Percentiles rank a stretch among this genome's conserved stretches.
Evolutionary conservation across 1,284 basidiomycete genomes (phyloP).

Genomic region (Puccinia horiana): DNA sequence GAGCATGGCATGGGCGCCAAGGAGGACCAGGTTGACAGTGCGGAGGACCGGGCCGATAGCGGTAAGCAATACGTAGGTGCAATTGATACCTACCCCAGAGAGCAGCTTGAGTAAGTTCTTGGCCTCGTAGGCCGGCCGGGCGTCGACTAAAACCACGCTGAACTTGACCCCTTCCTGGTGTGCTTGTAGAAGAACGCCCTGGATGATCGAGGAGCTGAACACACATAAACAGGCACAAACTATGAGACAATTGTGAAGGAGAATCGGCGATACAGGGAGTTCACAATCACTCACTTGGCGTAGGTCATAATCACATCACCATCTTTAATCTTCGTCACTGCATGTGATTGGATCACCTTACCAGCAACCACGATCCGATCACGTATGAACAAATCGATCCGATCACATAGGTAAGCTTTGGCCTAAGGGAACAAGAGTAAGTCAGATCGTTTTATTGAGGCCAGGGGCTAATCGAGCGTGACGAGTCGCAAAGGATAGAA

Average conservation of each 20-base stretch:
- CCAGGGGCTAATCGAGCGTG: not conserved
- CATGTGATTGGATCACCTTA: conserved; percentile 85
- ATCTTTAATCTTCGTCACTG: conserved; percentile 87
- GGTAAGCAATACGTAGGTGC: conserved; percentile 89
- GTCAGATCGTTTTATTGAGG: not conserved
- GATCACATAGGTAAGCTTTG: conserved; percentile 76
- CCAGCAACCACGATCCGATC: conserved; percentile 92
- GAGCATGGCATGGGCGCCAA: conserved; percentile 90
- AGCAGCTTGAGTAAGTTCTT: conserved; percentile 76
- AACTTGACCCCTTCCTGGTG: conserved; percentile 68
- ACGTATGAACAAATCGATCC: conserved; percentile 89
- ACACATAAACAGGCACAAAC: conserved; percentile 27
- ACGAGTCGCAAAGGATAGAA: not conserved
- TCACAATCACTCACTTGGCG: conserved; percentile 67
- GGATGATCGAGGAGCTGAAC: conserved; percentile 84
- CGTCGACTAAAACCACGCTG: conserved; percentile 91
- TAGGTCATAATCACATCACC: conserved; percentile 91
- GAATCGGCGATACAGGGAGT: not conserved
- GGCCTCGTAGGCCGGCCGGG: conserved; percentile 87
- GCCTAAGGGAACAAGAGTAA: conserved; percentile 65
- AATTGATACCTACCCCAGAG: conserved; percentile 73
- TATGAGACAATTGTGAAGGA: conserved; percentile 2
- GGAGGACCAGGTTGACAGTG: conserved; percentile 75
- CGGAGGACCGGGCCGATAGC: conserved; percentile 80
- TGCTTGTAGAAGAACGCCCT: conserved; percentile 81